These are phyloP conservation scores for Cladosporium phlei DNA, from an alignment of 2,329 filamentous ascomycete genomes.

Conservation along the genomic window DNA sequence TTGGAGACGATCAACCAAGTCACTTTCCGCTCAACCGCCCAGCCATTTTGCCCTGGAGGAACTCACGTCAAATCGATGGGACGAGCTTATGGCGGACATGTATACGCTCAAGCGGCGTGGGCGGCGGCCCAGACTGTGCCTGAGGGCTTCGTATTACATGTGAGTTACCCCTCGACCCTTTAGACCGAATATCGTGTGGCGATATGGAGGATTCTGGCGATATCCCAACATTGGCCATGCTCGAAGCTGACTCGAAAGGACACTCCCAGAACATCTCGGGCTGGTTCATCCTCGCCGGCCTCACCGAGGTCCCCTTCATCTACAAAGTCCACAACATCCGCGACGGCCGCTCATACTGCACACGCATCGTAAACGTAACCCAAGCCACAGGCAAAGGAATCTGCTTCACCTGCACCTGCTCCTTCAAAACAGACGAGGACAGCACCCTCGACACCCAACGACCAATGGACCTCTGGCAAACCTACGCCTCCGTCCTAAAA, in stretches of 20 bases:
- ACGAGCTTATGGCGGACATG: conserved; percentile 52
- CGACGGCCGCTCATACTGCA: conserved; percentile 50
- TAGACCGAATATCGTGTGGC: too few species aligned
- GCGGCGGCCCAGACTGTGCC: conserved; percentile 52
- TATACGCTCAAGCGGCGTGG: conserved; percentile 54
- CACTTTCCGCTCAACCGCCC: conserved; percentile 38
- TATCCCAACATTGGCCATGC: too few species aligned
- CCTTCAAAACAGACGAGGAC: conserved; percentile 46
- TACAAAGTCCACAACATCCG: conserved; percentile 49
- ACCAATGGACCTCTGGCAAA: conserved; percentile 30
- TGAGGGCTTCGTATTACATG: conserved; percentile 49
- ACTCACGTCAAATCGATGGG: conserved; percentile 25
- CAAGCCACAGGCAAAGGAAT: conserved; percentile 43
- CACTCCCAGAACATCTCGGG: conserved; percentile 47
- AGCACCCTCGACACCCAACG: conserved; percentile 34
- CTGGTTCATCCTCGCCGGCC: conserved; percentile 48
- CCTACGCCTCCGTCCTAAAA: conserved; percentile 32
- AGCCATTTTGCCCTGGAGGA: conserved; percentile 41
- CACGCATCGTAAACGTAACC: conserved; percentile 48
- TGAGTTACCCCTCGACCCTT: conserved; percentile 26
- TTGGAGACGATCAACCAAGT: conserved; percentile 38
- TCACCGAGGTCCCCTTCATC: conserved; percentile 44
- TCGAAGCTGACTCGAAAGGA: conserved; percentile 18
- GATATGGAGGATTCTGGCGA: too few species aligned
- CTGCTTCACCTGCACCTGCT: conserved; percentile 50